phyloP scores from a whole-genome alignment of 2,329 filamentous ascomycete species.

The Calonectria pauciramosa region DNA sequence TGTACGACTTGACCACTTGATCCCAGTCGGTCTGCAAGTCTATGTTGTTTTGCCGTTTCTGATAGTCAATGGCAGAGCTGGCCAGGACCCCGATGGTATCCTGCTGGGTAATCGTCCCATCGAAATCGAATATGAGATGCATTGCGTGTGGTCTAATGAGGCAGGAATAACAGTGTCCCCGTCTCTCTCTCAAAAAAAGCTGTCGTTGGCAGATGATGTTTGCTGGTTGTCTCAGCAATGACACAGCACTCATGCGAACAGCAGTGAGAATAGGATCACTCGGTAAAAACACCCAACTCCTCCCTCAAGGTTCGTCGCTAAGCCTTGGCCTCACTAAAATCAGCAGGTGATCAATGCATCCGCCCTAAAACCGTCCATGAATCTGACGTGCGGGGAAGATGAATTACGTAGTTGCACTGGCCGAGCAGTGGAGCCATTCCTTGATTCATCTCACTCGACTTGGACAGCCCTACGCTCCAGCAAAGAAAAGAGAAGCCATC shows the following conservation, averaged over 20 bases:
- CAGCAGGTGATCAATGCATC: conserved; percentile 18
- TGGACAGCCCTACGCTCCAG: not conserved
- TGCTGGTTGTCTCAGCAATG: not conserved
- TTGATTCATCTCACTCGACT: not conserved
- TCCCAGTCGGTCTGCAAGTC: conserved; percentile 59
- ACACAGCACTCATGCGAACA: not conserved
- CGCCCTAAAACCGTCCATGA: conserved; percentile 3
- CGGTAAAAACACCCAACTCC: not conserved
- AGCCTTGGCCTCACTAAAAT: conserved; percentile 6
- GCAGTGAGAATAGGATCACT: not conserved
- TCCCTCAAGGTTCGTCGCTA: not conserved
- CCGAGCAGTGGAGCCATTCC: conserved; percentile 7
- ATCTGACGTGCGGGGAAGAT: conserved; percentile 27
- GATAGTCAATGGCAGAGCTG: conserved; percentile 56
- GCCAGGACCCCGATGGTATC: conserved; percentile 68
- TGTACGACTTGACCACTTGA: conserved; percentile 60
- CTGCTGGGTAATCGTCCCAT: conserved; percentile 68
- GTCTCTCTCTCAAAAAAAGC: not conserved
- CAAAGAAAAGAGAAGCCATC: not conserved
- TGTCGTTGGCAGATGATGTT: not conserved
- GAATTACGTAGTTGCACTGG: conserved; percentile 21
- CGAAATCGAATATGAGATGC: conserved; percentile 70
- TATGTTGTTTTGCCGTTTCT: conserved; percentile 42
- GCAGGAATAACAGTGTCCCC: not conserved
- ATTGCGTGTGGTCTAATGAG: conserved; percentile 41